Conservation (phyloP, 2,329 filamentous ascomycete genomes). For the Juglanconis sp. region DNA sequence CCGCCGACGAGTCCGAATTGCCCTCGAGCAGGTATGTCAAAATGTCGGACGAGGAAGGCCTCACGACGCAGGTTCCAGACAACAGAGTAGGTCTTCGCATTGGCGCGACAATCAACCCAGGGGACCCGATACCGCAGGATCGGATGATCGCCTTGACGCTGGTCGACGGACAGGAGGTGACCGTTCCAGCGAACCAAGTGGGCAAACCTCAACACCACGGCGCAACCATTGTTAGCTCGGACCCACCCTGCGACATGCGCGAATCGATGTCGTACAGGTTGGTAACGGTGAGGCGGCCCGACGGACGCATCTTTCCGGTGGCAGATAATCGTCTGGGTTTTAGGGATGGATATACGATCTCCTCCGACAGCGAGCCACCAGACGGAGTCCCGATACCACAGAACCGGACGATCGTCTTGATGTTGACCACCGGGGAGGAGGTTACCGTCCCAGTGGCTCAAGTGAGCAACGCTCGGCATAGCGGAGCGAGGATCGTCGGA, state of each 20-base stretch:
- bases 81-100: neutral
- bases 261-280: too few species aligned
- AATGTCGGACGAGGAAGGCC: neutral
- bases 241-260: too few species aligned
- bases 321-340: neutral
- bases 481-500: neutral
- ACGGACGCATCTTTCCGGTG: neutral
- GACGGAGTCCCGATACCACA: neutral
- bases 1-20: neutral
- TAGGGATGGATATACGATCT: too few species aligned
- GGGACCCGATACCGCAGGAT: neutral
- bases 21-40: neutral
- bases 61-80: neutral
- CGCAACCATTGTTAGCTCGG: too few species aligned
- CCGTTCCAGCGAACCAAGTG: too few species aligned
- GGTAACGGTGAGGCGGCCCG: too few species aligned
- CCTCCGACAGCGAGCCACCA: neutral
- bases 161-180: neutral
- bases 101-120: neutral
- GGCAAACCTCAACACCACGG: too few species aligned
- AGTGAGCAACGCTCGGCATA: neutral
- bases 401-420: neutral
- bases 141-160: neutral
- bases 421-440: neutral
- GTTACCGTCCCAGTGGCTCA: neutral